Evolutionary conservation across 768 basidiomycete genomes (phyloP).

Genomic region (Mycena maculata): DNA sequence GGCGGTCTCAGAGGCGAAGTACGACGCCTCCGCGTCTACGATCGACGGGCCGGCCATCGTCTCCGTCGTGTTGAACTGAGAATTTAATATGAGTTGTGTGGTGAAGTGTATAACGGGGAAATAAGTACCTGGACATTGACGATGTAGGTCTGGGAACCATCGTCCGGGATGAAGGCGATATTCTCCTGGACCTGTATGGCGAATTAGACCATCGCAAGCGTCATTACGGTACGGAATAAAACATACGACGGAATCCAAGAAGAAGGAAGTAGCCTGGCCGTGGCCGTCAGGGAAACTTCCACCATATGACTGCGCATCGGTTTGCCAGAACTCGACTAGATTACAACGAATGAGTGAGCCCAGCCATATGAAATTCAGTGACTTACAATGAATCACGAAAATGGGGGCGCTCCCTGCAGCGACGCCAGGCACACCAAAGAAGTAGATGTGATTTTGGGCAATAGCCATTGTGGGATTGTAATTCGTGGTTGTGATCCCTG

Average conservation of each 20-base stretch:
- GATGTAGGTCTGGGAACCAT: slow-evolving; percentile 77
- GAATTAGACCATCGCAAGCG: too few species aligned
- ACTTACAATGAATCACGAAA: slow-evolving; percentile 90
- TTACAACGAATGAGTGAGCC: slow-evolving; percentile 12
- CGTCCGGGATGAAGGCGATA: slow-evolving; percentile 81
- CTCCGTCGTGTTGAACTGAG: slow-evolving; percentile 71
- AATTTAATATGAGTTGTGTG: not conserved
- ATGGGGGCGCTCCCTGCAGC: slow-evolving; percentile 79
- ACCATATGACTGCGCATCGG: slow-evolving; percentile 67
- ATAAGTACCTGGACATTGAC: slow-evolving; percentile 71
- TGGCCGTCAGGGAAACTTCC: slow-evolving; percentile 69
- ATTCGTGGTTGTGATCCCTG: slow-evolving; percentile 62
- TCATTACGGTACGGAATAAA: not conserved
- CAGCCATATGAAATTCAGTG: not conserved
- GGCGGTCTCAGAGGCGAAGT: slow-evolving; percentile 69
- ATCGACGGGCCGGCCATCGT: slow-evolving; percentile 67
- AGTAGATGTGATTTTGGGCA: slow-evolving; percentile 89
- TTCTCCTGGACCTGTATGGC: slow-evolving; percentile 73
- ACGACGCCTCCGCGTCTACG: slow-evolving; percentile 70
- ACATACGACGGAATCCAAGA: slow-evolving; percentile 60
- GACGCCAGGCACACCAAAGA: slow-evolving; percentile 76
- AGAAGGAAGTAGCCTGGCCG: slow-evolving; percentile 75
- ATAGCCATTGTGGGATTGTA: slow-evolving; percentile 84
- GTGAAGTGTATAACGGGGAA: too few species aligned
- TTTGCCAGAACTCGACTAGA: slow-evolving; percentile 84